phyloP scores from a whole-genome alignment of 129 eudicot genomes.

The Helianthus tuberosus region DNA sequence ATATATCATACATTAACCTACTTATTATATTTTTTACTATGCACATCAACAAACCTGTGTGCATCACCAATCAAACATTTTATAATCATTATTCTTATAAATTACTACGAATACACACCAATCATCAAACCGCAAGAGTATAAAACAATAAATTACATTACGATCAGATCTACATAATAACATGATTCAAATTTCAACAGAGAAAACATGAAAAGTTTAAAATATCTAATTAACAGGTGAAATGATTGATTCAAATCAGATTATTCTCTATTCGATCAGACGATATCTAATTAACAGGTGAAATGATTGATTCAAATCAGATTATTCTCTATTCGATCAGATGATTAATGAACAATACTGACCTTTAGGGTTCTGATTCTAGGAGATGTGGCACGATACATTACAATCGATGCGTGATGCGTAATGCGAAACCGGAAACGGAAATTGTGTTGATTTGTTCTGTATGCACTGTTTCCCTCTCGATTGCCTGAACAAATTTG shows the following conservation, averaged over 20 bases:
- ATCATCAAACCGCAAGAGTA: slow-evolving; percentile 4
- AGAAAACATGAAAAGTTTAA: background rate
- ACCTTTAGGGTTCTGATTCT: slow-evolving; percentile 75
- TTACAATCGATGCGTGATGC: slow-evolving; percentile 33
- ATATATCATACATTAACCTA: slow-evolving; percentile 1
- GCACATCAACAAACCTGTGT: background rate
- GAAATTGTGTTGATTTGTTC: slow-evolving; percentile 7
- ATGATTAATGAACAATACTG: background rate
- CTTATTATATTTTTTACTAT: background rate
- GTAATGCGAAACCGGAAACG: background rate
- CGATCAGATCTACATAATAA: slow-evolving; percentile 26
- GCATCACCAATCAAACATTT: background rate
- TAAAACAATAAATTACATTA: background rate
- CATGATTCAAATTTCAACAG: background rate
- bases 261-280: too few relatives aligned
- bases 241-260: too few relatives aligned
- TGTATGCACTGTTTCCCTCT: slow-evolving; percentile 5
- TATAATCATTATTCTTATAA: background rate
- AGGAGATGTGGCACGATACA: slow-evolving; percentile 54
- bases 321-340: too few relatives aligned
- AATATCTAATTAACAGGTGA: too few relatives aligned
- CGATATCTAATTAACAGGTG: background rate
- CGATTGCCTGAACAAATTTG: too few relatives aligned
- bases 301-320: background rate
- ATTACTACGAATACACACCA: background rate